Evolutionary conservation across 2,329 filamentous ascomycete species (phyloP).

Genomic region (Emergomyces pasteurianus): DNA sequence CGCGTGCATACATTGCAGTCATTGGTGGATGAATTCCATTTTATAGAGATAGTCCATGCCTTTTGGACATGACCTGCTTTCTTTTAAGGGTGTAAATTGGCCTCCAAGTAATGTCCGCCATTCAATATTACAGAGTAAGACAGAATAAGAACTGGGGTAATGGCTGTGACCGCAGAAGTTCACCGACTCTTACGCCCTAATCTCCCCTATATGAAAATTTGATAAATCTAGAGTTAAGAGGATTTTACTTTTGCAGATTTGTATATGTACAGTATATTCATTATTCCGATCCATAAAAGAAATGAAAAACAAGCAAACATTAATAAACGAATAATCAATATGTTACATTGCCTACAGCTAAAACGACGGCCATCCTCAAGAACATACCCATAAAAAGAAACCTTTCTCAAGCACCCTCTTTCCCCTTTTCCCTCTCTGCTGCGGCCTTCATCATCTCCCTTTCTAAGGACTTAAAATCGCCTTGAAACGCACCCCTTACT

Average conservation of each 20-base stretch:
- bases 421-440: background rate
- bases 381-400: background rate
- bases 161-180: background rate
- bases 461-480: conserved; percentile 33
- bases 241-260: background rate
- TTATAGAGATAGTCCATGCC: no score
- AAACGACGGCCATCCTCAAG: background rate
- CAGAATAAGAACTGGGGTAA: background rate
- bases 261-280: background rate
- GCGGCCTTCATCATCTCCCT: conserved; percentile 7
- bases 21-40: no score
- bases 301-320: background rate
- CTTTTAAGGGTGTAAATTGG: no score
- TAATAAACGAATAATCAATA: background rate
- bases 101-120: no score
- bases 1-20: no score
- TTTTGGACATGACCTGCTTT: no score
- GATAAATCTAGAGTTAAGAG: background rate
- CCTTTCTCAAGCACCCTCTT: background rate
- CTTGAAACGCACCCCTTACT: conserved; percentile 40
- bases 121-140: no score
- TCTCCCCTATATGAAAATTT: background rate
- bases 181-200: background rate
- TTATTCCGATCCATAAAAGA: background rate
- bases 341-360: background rate